Percentiles rank a stretch among this genome's conserved stretches.
phyloP scores from a whole-genome alignment of 73 alveolate genomes.

The Blepharisma japonicum region DNA sequence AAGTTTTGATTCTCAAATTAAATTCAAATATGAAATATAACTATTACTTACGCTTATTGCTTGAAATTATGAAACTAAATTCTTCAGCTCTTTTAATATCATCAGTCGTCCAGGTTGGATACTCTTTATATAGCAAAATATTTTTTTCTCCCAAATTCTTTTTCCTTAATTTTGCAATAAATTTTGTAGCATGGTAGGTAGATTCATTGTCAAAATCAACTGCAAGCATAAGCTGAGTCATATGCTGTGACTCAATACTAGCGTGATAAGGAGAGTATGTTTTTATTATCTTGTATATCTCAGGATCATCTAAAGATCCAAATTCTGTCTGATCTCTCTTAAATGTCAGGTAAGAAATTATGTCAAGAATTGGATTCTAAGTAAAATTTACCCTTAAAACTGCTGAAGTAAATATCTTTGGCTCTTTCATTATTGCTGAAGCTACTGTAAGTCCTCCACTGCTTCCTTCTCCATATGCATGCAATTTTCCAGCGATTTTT shows the following conservation, averaged over 20 bases:
- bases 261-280: constrained; percentile 7
- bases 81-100: constrained; percentile 22
- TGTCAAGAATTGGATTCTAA: constrained; percentile 19
- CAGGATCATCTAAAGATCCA: constrained; percentile 3
- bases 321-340: background rate
- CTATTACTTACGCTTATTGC: background rate
- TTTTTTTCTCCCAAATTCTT: background rate
- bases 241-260: background rate
- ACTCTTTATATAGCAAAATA: background rate
- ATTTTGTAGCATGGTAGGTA: background rate
- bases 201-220: constrained; percentile 10
- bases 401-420: constrained; percentile 11
- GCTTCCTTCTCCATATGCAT: constrained; percentile 1
- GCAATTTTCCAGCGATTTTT: background rate
- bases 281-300: background rate
- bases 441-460: constrained; percentile 26
- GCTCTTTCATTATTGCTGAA: constrained; percentile 12
- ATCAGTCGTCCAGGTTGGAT: constrained; percentile 25
- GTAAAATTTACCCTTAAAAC: constrained; percentile 1
- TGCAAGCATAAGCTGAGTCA: background rate
- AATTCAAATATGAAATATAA: background rate
- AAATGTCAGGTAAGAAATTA: background rate
- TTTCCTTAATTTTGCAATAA: constrained; percentile 13
- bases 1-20: too few species aligned
- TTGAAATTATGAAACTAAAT: background rate